A percentile compares a stretch with the other conserved stretches of the same genome.
phyloP scores from a whole-genome alignment of 192 early-diverging fungal genomes.

The Linnemannia schmuckeri region DNA sequence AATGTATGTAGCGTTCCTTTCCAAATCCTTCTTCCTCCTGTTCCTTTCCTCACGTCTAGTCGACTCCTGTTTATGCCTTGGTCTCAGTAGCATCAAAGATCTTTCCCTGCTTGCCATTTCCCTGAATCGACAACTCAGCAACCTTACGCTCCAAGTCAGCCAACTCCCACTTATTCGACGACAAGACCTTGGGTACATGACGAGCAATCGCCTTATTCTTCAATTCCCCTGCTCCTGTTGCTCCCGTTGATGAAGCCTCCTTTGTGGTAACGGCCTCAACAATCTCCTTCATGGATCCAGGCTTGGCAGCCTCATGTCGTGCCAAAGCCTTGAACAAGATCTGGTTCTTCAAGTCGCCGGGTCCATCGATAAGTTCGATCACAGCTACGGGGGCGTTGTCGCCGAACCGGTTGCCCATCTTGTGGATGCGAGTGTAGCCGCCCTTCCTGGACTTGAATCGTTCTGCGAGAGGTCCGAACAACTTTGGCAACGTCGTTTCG shows the following conservation, averaged over 20 bases:
- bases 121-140: slow-evolving; percentile 20
- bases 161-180: slow-evolving; percentile 52
- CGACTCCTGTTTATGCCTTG: slow-evolving; percentile 31
- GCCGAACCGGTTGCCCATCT: slow-evolving; percentile 79
- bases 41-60: background rate
- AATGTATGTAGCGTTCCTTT: background rate
- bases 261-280: slow-evolving; percentile 2
- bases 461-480: slow-evolving; percentile 86
- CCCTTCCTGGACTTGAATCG: slow-evolving; percentile 83
- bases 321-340: slow-evolving; percentile 63
- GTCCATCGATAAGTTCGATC: slow-evolving; percentile 91
- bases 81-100: slow-evolving; percentile 51
- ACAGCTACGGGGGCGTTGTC: slow-evolving; percentile 92
- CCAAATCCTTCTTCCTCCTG: background rate
- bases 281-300: slow-evolving; percentile 45
- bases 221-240: slow-evolving; percentile 10
- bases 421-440: slow-evolving; percentile 92
- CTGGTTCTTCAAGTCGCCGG: slow-evolving; percentile 78
- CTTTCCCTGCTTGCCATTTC: slow-evolving; percentile 23
- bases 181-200: slow-evolving; percentile 48
- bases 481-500: slow-evolving; percentile 80
- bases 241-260: too few species aligned
- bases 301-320: slow-evolving; percentile 30
- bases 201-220: slow-evolving; percentile 38
- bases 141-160: slow-evolving; percentile 45